Evolutionary conservation across 2,329 filamentous ascomycete species (phyloP).

Genomic region (Scorias spongiosa): DNA sequence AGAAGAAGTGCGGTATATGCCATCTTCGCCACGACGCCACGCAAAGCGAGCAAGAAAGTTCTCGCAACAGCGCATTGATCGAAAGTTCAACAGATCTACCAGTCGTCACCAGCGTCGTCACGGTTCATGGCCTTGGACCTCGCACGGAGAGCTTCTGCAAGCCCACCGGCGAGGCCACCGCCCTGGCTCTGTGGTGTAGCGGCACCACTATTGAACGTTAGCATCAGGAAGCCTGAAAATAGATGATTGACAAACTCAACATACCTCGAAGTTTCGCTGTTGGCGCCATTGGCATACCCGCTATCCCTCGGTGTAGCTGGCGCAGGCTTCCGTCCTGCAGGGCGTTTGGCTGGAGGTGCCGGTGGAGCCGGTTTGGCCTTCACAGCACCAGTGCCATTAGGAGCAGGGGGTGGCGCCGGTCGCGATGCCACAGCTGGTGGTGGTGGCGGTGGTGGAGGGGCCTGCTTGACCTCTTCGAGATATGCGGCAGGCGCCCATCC

Average conservation of each 20-base stretch:
- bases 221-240: too few species aligned
- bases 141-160: conserved; percentile 35
- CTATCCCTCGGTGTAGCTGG: conserved; percentile 52
- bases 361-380: conserved; percentile 46
- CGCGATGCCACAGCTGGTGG: conserved; percentile 29
- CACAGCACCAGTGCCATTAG: conserved; percentile 23
- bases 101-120: conserved; percentile 25
- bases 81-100: conserved; percentile 8
- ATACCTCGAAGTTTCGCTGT: conserved; percentile 16
- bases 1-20: too few species aligned
- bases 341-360: conserved; percentile 70
- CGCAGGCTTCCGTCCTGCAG: conserved; percentile 56
- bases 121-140: conserved; percentile 35
- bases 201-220: conserved; percentile 19
- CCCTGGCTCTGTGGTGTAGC: conserved; percentile 25
- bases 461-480: conserved; percentile 59
- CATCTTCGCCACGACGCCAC: too few species aligned
- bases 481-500: conserved; percentile 94
- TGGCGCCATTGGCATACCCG: conserved; percentile 29
- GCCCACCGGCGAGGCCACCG: conserved; percentile 30
- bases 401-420: conserved; percentile 49
- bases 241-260: not conserved
- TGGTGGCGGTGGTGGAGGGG: conserved; percentile 41
- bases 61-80: too few species aligned
- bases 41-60: too few species aligned